Conservation (phyloP, 1,284 basidiomycete species). For the Mycena sp. region DNA sequence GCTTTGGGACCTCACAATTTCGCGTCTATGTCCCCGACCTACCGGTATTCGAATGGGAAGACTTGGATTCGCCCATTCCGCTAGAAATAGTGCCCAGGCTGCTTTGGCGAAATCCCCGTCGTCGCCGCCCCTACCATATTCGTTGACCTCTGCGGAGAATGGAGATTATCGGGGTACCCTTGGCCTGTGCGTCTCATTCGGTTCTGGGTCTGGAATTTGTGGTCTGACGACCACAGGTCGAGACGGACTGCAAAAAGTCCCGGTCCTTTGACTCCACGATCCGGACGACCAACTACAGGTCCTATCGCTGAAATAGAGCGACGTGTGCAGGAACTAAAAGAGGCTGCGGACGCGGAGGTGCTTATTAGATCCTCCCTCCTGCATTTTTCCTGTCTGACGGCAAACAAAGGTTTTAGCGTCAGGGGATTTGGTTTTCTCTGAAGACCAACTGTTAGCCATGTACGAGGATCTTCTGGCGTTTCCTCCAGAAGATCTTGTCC, state of each 20-base stretch:
- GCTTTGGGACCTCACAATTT: slow-evolving; percentile 30
- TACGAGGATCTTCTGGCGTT: slow-evolving; percentile 64
- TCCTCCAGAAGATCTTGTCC: slow-evolving; percentile 33
- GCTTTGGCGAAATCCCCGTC: slow-evolving; percentile 8
- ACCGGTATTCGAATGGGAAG: slow-evolving; percentile 7
- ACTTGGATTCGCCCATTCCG: slow-evolving; percentile 29
- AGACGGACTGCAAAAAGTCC: slow-evolving; percentile 6
- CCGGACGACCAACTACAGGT: slow-evolving; percentile 13
- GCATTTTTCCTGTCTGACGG: neutral
- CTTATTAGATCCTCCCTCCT: slow-evolving; percentile 22
- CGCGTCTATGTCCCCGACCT: slow-evolving; percentile 15
- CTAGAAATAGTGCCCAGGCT: slow-evolving; percentile 22
- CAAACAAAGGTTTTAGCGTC: slow-evolving; percentile 41
- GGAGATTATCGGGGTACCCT: neutral
- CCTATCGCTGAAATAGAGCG: slow-evolving; percentile 46
- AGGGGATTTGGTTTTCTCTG: slow-evolving; percentile 52
- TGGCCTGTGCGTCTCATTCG: slow-evolving; percentile 3
- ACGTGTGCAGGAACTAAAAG: slow-evolving; percentile 50
- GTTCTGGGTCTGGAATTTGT: too few relatives aligned
- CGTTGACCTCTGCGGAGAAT: neutral
- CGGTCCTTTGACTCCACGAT: slow-evolving; percentile 26
- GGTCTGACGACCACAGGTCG: neutral
- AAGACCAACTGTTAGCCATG: slow-evolving; percentile 57
- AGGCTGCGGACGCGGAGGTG: slow-evolving; percentile 48
- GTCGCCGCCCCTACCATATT: neutral